Evolutionary conservation across 2,329 filamentous ascomycete genomes (phyloP).

Genomic region (Hymenoscyphus albidus): DNA sequence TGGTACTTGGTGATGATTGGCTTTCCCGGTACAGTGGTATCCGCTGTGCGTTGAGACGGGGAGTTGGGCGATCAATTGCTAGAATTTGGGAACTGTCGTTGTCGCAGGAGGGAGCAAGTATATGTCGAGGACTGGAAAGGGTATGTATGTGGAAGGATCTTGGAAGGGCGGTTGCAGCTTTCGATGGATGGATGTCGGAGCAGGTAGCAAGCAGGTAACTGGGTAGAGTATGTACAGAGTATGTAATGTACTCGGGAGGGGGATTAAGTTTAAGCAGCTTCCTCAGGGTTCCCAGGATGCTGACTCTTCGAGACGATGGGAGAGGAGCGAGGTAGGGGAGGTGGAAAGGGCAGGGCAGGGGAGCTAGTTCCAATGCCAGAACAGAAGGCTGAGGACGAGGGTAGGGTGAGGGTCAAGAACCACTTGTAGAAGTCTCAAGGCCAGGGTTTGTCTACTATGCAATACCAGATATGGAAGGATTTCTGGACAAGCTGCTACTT

Average conservation of each 20-base stretch:
- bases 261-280: conserved; percentile 2
- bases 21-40: conserved; percentile 14
- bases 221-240: background rate
- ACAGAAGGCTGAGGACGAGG: background rate
- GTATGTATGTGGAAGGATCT: conserved; percentile 5
- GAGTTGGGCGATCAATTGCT: conserved; percentile 7
- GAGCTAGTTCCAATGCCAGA: conserved; percentile 1
- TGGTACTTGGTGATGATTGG: conserved; percentile 15
- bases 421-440: background rate
- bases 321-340: background rate
- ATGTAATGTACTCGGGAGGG: background rate
- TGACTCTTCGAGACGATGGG: conserved; percentile 5
- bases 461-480: background rate
- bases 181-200: conserved; percentile 1
- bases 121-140: background rate
- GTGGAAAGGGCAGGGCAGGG: background rate
- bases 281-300: conserved; percentile 3
- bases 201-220: background rate
- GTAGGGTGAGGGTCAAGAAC: background rate
- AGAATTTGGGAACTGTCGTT: conserved; percentile 2
- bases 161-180: background rate
- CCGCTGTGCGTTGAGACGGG: conserved; percentile 12
- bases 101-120: background rate
- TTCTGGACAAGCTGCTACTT: background rate
- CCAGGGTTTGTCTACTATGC: background rate